Base-by-base conservation (phyloP, 192 early-diverging fungal species). In the Entomortierella parvispora region DNA sequence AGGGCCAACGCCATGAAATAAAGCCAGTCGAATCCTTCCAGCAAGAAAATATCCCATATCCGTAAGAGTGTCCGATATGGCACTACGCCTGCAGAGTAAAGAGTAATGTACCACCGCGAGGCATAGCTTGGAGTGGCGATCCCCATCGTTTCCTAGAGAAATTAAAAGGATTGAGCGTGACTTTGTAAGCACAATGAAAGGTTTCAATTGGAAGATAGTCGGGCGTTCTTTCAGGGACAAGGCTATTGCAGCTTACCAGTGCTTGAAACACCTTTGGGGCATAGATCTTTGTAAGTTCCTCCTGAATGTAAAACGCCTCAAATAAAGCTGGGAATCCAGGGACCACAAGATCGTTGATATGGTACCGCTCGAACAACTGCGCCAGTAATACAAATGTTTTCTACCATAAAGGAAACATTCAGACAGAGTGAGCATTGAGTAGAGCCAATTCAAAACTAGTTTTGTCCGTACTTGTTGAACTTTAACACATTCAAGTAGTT, bases 101-200 rank as follows among this genome's bases (percentile, higher is more conserved):
- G 69, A 0, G 87, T 88, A 23, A 88, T 88, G 49, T 86, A 88
- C 87, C 87, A 88, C 37, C 79, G 80, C 17, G 87, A 86, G 9
- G 85, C 78, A 72, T 83, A 88, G n/a, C 84, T 71, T 17, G 81
- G 76, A 12, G 69, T 86, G 2, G 79, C 65, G 40, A 88, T 72
- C n/a, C 79, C 79, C 52, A 86, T 56, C 1, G 69, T 74, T 51
- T 65, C 59, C 86, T 88, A 67, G 17, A 11, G n/a, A n/a, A n/a
- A n/a, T n/a, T 28, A 25, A 14, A 18, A 42, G 25, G 31, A 11
- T 29, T 1, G 6, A 59, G 17, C 5, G 17, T 15, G 8, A 45
- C 7, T 5, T 34, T 22, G 20, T 23, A n/a, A n/a, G n/a, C n/a
- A n/a, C n/a, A n/a, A n/a, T n/a, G n/a, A n/a, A n/a, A n/a, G n/a